Base-by-base conservation (phyloP, 2,329 filamentous ascomycete species). In the Penicillium sp. region DNA sequence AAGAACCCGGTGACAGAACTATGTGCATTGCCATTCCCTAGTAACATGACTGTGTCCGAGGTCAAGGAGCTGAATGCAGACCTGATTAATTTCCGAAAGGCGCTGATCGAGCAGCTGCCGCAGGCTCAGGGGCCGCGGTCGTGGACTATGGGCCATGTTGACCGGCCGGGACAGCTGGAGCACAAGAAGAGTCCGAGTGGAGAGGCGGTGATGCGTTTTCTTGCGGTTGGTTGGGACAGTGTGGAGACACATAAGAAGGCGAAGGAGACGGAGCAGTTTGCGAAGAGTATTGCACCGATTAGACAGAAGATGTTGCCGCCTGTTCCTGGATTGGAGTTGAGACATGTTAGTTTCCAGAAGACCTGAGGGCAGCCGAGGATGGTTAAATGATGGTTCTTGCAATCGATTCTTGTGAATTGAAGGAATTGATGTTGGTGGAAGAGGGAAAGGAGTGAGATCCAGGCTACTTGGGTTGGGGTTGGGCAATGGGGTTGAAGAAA, bases 171-270 rank as follows among this genome's bases (percentile, higher is more conserved):
- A 20, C 58, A 45, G 48, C 49, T 69, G 33, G 33, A 58, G 25
- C 66, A 57, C 64, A 60, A 33, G 60, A 68, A 49, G 65, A 75
- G 73, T 58, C 63, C 53, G 32, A 72, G 66, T 13, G 70, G 69
- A 3, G 63, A 72, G 56, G 76, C 72, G 9, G 70, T 71, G 47
- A 62, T 73, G 47, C 72, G 72, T 56, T 57, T 75, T 3, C 50
- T 72, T n/a, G 67, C 70, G 15, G 65, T 79, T 46, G 79, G 78
- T 4, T 82, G 80, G 80, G 65, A 73, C 44, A 76, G 68, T 56
- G 67, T 77, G 18, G 74, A 79, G 31, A 68, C 66, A 42, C 80
- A 82, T 62, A 66, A 73, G 69, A 63, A 63, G 42, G 78, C 72
- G 28, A 66, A 72, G 46, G 66, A 76, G 54, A 74, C 73, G 25